Base-by-base conservation (phyloP, 2,329 filamentous ascomycete species). In the Phaeosphaeriaceae sp. region DNA sequence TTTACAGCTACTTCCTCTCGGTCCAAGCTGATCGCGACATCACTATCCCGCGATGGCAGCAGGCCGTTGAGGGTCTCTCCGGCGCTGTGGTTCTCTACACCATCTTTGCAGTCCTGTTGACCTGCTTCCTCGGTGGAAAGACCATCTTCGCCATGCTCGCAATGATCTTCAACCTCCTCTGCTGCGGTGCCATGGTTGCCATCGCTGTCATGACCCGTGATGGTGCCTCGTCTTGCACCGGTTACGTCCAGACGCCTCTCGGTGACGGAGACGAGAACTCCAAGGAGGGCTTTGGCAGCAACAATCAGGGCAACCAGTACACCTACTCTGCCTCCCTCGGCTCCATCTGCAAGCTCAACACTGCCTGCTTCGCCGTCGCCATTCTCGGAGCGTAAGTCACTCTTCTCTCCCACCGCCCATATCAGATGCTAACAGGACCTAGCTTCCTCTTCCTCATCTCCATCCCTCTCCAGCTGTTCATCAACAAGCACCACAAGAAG, bases 1-100 rank as follows among this genome's bases (percentile, higher is more conserved):
- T 95, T 60, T 79, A 90, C 83, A 89, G 88, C 50, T 97, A 96
- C 83, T 96, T 93, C 83, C 86, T 97, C 50, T 87, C 90, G 9
- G 85, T 90, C 9, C 85, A 93, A 15, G 76, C 85, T 61, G 86
- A 89, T 70, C 87, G 92, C 78, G 70, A 88, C 66, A 76, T 89
- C 15, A 56, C 71, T 57, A 93, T 93, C 65, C 82, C 85, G 19
- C 86, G 78, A 66, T 89, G 86, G 80, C 80, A 89, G 58, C 88
- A 89, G 55, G 91, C 91, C 25, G 91, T 95, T 55, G 88, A 89
- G 54, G 77, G 77, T 56, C 88, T 97, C 58, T 85, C 91, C 0
- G 93, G 93, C 51, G 84, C 85, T 1, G 91, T 88, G 2, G 85
- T 89, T 0, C 74, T 96, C 9, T 97, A 97, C 81, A 88, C 88